These are phyloP conservation scores for Kurtzmaniella quercitrusa DNA, from an alignment of 1,139 yeast species.

Conservation along the genomic window DNA sequence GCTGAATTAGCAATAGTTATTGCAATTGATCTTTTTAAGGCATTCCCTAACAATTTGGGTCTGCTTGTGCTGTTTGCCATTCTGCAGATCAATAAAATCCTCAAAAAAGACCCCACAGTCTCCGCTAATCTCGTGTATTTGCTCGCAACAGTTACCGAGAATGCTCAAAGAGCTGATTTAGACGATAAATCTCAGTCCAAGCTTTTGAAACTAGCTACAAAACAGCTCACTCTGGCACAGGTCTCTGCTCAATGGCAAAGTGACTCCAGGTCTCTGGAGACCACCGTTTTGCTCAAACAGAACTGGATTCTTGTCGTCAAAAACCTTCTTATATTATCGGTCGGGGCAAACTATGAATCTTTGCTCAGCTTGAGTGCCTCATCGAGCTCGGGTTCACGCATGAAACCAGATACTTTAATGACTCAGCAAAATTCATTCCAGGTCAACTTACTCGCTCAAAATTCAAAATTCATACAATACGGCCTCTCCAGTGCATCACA, in stretches of 20 bases:
- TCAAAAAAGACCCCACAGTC: conserved; percentile 32
- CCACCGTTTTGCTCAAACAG: conserved; percentile 25
- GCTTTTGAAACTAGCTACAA: conserved; percentile 29
- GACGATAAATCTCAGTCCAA: conserved; percentile 41
- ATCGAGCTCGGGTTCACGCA: conserved; percentile 34
- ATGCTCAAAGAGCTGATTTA: conserved; percentile 36
- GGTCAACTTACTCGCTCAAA: conserved; percentile 21
- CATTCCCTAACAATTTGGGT: conserved; percentile 34
- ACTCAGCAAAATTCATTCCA: conserved; percentile 39
- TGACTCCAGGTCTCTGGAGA: conserved; percentile 7
- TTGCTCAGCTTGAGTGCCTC: conserved; percentile 35
- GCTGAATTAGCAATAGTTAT: conserved; percentile 27
- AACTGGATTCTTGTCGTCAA: conserved; percentile 32
- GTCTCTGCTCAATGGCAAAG: conserved; percentile 1
- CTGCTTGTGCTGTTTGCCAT: conserved; percentile 35
- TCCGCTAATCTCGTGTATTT: conserved; percentile 29
- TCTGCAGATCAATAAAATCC: conserved; percentile 34
- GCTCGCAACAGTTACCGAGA: conserved; percentile 30
- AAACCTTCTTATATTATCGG: conserved; percentile 29
- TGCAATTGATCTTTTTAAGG: conserved; percentile 37
- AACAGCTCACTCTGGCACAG: conserved; percentile 17
- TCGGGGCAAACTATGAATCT: conserved; percentile 36
- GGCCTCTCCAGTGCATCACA: conserved; percentile 31
- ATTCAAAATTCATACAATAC: conserved; percentile 28
- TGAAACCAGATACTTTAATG: conserved; percentile 45